Evolutionary conservation across 2,329 filamentous ascomycete species (phyloP).

Genomic region (Fusarium sp.): DNA sequence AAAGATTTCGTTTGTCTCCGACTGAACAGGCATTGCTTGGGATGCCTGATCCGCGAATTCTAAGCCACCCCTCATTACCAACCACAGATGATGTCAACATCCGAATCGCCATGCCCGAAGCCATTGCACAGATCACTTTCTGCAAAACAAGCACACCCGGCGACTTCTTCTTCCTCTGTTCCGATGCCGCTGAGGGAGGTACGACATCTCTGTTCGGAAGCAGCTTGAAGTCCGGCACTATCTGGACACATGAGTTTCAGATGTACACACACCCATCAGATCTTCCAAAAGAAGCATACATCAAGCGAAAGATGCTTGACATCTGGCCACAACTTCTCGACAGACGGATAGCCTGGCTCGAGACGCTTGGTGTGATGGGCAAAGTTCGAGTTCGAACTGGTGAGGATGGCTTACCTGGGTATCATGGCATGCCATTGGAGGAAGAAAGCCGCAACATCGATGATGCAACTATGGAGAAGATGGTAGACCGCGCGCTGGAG

Average conservation of each 20-base stretch:
- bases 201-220: background rate
- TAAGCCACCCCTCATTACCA: too few relatives aligned
- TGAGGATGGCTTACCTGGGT: fast-evolving
- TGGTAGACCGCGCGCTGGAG: background rate
- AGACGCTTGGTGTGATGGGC: fast-evolving
- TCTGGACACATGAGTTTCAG: background rate
- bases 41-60: too few relatives aligned
- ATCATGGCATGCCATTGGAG: background rate
- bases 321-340: fast-evolving
- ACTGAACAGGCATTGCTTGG: too few relatives aligned
- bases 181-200: fast-evolving
- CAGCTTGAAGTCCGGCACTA: fast-evolving
- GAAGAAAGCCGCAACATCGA: fast-evolving
- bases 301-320: fast-evolving
- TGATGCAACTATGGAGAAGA: too few relatives aligned
- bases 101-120: fast-evolving
- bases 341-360: background rate
- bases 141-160: too few relatives aligned
- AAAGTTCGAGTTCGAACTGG: fast-evolving
- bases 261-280: too few relatives aligned
- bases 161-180: too few relatives aligned
- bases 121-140: background rate
- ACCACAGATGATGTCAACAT: too few relatives aligned
- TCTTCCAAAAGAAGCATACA: too few relatives aligned
- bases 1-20: too few relatives aligned